These are phyloP conservation scores for Podila minutissima DNA, from an alignment of 192 early-diverging fungal genomes.

Conservation along the genomic window DNA sequence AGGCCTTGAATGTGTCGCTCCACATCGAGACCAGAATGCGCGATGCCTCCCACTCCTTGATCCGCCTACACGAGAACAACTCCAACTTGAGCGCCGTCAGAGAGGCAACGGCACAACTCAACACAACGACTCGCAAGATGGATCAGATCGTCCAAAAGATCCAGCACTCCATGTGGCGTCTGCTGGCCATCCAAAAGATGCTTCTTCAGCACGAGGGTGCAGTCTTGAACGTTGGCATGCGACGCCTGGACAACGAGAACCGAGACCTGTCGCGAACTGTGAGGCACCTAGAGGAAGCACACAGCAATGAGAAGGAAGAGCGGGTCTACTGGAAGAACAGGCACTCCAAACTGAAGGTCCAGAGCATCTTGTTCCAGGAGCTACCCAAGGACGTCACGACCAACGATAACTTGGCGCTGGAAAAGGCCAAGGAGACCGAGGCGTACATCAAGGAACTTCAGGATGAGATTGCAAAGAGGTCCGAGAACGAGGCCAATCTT, in stretches of 20 bases:
- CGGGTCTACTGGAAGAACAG: conserved; percentile 42
- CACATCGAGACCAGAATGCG: conserved; percentile 41
- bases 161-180: conserved; percentile 30
- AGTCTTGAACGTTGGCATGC: conserved; percentile 35
- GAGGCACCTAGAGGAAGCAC: conserved; percentile 19
- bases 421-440: conserved; percentile 16
- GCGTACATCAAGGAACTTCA: conserved; percentile 32
- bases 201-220: conserved; percentile 37
- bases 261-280: conserved; percentile 33
- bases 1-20: conserved; percentile 27
- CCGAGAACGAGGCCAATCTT: conserved; percentile 11
- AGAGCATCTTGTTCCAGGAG: conserved; percentile 25
- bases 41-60: conserved; percentile 34
- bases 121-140: conserved; percentile 22
- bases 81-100: conserved; percentile 18
- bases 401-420: not conserved
- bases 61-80: conserved; percentile 25
- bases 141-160: conserved; percentile 24
- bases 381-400: not conserved
- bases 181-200: conserved; percentile 17
- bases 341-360: conserved; percentile 35
- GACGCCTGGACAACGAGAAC: conserved; percentile 32
- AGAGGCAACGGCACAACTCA: conserved; percentile 15
- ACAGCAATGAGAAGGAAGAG: conserved; percentile 33
- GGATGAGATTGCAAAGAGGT: conserved; percentile 28